Evolutionary conservation across 1,284 basidiomycete species (phyloP).

Genomic region (Ganoderma boninense): DNA sequence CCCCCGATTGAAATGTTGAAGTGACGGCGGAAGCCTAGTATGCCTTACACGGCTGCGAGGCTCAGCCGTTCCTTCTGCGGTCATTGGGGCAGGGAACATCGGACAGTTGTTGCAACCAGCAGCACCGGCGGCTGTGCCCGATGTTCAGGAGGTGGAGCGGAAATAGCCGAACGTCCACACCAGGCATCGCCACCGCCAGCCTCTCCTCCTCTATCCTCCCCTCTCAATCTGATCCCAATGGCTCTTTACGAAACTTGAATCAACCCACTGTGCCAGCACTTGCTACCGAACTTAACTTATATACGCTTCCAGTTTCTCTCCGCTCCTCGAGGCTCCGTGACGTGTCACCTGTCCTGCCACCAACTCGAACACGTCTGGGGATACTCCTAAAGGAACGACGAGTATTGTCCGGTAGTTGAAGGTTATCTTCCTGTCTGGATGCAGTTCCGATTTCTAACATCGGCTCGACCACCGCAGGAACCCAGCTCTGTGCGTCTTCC

Average conservation of each 20-base stretch:
- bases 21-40: neutral
- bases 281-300: neutral
- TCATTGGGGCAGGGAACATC: neutral
- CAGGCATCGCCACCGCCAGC: neutral
- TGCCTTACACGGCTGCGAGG: neutral
- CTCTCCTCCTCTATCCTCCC: neutral
- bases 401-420: neutral
- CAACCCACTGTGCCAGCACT: neutral
- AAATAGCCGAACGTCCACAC: neutral
- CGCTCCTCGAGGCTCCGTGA: neutral
- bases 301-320: neutral
- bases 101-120: neutral
- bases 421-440: neutral
- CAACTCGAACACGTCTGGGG: neutral
- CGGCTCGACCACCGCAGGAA: neutral
- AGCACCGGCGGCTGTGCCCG: neutral
- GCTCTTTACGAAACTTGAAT: neutral
- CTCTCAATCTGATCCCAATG: neutral
- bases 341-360: neutral
- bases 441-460: neutral
- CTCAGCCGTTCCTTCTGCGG: neutral
- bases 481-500: neutral
- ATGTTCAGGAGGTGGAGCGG: neutral
- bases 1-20: neutral
- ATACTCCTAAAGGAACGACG: neutral